A percentile compares a stretch with the other conserved stretches of the same genome.
Conservation (phyloP, 1,284 basidiomycete genomes). For the Ceratobasidium theobromae region DNA sequence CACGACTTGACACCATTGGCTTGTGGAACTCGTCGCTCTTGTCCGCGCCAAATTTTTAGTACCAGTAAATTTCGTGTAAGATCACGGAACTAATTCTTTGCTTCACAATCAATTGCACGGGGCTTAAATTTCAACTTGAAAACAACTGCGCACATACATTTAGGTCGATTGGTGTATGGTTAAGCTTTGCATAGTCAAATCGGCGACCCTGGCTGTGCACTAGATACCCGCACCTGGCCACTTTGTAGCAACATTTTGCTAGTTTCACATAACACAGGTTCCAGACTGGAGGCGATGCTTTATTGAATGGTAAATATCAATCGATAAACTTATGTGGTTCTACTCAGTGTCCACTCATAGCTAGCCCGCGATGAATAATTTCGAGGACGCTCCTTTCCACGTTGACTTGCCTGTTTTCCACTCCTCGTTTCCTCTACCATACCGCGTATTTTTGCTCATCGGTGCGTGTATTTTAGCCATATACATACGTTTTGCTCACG, state of each 20-base stretch:
- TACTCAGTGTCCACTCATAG: not conserved
- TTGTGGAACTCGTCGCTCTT: too few species aligned
- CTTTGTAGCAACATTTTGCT: not conserved
- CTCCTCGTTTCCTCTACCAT: slow-evolving; percentile 65
- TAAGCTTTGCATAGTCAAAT: too few species aligned
- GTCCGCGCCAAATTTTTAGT: too few species aligned
- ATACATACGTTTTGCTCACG: not conserved
- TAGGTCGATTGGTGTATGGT: too few species aligned
- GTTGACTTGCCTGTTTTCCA: slow-evolving; percentile 29
- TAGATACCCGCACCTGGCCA: slow-evolving; percentile 16
- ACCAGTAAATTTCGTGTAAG: too few species aligned
- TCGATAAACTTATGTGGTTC: not conserved
- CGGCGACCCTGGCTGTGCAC: slow-evolving; percentile 10
- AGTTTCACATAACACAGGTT: not conserved
- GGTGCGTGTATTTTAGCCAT: not conserved
- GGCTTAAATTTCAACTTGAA: too few species aligned
- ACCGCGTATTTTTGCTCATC: slow-evolving; percentile 72
- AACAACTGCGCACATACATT: too few species aligned
- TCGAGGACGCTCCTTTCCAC: slow-evolving; percentile 31
- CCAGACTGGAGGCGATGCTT: slow-evolving; percentile 8
- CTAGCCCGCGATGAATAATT: slow-evolving; percentile 25
- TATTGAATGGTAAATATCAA: not conserved
- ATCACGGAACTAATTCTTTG: too few species aligned
- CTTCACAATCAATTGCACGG: too few species aligned
- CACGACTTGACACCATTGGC: too few species aligned